Evolutionary conservation across 2,329 filamentous ascomycete species (phyloP), one percentile per base, ranked within the genome.

Genomic region (Calonectria leucothoes): DNA sequence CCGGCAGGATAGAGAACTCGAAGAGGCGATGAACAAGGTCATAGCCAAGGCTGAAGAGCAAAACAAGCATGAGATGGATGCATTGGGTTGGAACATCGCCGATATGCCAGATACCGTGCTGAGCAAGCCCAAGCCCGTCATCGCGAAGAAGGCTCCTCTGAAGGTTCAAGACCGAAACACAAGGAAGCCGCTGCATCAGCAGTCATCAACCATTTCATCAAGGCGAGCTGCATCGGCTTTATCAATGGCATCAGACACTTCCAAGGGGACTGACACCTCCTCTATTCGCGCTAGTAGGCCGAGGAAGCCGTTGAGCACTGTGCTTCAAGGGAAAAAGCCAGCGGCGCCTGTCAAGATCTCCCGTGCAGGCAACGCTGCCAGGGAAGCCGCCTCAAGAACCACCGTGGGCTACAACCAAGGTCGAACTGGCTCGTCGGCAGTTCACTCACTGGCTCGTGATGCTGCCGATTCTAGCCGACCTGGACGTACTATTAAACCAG

Each of bases 371-470:
- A 90, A 91, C 75, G 89, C 89, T 11, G 87, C 90, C 14, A 93
- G 93, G 1, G 89, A 91, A 27, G 91, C 90, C 7, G 92, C 92
- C 7, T 98, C 95, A 2, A 91, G 93, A 75, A 96, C 92, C 69
- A 98, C 95, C 0, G 89, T 98, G 51, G 96, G 96, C 20, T 98
- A 98, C 82, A 94, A 91, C 70, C 95, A 94, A 82, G 95, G 96
- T 39, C 91, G 94, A 39, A 87, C 87, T 6, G 86, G 89, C 6
- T 88, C 87, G 1, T 87, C 87, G 0, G 83, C 88, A 51, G 80
- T 90, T 35, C 85, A 85, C 17, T 80, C 74, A 31, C 77, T 72
- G n/a, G 48, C 69, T 66, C 78, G 78, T 12, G 75, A 71, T 55
- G 35, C 66, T 63, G 70, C 59, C 35, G 73, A 77, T 31, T 52